A percentile compares a stretch with the other conserved stretches of the same genome.
Conservation (phyloP, 2,329 filamentous ascomycete species). For the Penicillium sp. region DNA sequence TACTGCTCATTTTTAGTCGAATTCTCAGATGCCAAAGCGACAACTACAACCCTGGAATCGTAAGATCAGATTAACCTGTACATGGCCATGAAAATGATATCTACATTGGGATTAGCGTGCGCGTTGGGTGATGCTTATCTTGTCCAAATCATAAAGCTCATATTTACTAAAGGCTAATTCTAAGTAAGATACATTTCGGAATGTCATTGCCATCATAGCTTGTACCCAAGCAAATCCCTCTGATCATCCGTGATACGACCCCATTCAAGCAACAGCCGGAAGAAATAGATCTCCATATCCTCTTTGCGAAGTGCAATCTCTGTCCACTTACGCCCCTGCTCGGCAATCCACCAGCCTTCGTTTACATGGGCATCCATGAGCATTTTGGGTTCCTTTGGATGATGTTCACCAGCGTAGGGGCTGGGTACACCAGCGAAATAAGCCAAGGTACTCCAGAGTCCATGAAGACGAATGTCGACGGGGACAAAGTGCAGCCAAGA, state of each 20-base stretch:
- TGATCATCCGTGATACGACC: slow-evolving; percentile 70
- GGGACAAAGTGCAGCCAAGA: slow-evolving; percentile 85
- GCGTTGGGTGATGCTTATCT: background rate
- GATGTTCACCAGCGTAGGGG: slow-evolving; percentile 20
- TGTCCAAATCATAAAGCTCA: background rate
- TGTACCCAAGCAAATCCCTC: slow-evolving; percentile 56
- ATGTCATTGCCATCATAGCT: slow-evolving; percentile 17
- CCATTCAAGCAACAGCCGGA: slow-evolving; percentile 79
- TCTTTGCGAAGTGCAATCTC: slow-evolving; percentile 67
- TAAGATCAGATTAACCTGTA: background rate
- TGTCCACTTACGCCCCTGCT: slow-evolving; percentile 70
- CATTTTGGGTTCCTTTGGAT: slow-evolving; percentile 54
- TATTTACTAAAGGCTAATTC: slow-evolving; percentile 3
- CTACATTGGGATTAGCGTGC: background rate
- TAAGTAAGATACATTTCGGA: background rate
- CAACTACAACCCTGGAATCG: background rate
- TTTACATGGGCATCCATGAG: slow-evolving; percentile 57
- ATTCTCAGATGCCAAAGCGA: background rate
- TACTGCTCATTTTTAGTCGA: background rate
- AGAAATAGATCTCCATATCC: slow-evolving; percentile 83
- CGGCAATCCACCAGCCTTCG: slow-evolving; percentile 70
- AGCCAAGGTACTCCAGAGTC: slow-evolving; percentile 73
- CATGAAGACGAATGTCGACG: slow-evolving; percentile 74
- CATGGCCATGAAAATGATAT: background rate
- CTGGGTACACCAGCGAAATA: slow-evolving; percentile 69